These are phyloP conservation scores for Gymnopus androsaceus DNA, from an alignment of 1,284 basidiomycete genomes.

Conservation along the genomic window DNA sequence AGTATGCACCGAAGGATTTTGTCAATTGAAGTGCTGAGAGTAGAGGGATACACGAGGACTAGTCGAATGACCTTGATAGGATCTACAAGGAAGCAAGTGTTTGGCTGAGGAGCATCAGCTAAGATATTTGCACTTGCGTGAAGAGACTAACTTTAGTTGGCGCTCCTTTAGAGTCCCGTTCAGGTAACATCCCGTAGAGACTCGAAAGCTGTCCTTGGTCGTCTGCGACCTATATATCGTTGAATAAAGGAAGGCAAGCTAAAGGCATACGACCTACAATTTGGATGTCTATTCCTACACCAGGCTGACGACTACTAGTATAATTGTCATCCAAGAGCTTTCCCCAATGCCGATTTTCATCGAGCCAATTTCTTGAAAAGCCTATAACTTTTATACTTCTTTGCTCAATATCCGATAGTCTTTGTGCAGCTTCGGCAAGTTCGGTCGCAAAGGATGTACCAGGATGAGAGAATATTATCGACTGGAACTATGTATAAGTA, in stretches of 20 bases:
- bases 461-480: constrained; percentile 17
- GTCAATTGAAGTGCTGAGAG: constrained; percentile 35
- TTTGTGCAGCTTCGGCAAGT: constrained; percentile 11
- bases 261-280: constrained; percentile 15
- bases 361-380: constrained; percentile 13
- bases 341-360: constrained; percentile 12
- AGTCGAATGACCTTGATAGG: constrained; percentile 17
- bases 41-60: constrained; percentile 13
- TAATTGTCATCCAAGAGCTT: constrained; percentile 7
- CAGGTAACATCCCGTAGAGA: constrained; percentile 13
- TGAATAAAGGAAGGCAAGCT: constrained; percentile 1
- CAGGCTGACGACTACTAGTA: constrained; percentile 6
- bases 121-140: not conserved
- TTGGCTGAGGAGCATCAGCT: constrained; percentile 3
- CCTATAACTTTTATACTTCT: constrained; percentile 14
- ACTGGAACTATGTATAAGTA: constrained; percentile 11
- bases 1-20: constrained; percentile 78
- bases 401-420: constrained; percentile 12
- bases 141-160: constrained; percentile 1
- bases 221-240: constrained; percentile 11
- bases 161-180: not conserved
- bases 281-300: constrained; percentile 4
- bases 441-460: constrained; percentile 12
- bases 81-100: constrained; percentile 18
- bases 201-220: constrained; percentile 10